These are phyloP conservation scores for Populus simonii DNA, from an alignment of 345 rosid species.

Conservation along the genomic window DNA sequence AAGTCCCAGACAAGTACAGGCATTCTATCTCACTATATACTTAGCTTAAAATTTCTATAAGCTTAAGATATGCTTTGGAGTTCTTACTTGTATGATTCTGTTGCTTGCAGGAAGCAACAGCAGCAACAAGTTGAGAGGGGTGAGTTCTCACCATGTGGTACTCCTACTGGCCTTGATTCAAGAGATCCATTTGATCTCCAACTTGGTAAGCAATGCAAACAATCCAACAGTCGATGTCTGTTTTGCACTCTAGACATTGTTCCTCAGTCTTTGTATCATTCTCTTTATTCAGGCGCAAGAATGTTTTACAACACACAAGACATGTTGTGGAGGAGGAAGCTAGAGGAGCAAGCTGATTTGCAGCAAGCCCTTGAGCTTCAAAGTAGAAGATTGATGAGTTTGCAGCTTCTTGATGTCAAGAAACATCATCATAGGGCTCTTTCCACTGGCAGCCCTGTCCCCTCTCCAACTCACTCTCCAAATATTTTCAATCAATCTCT, in stretches of 20 bases:
- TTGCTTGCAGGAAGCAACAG: conserved; percentile 44
- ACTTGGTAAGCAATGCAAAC: conserved; percentile 37
- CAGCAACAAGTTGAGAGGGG: conserved; percentile 50
- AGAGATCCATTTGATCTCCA: conserved; percentile 56
- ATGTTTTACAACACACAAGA: conserved; percentile 66
- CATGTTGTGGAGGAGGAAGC: conserved; percentile 63
- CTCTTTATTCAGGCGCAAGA: conserved; percentile 45
- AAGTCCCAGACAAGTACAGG: conserved; percentile 87
- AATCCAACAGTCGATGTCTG: neutral
- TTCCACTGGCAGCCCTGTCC: conserved; percentile 57
- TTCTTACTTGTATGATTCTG: conserved; percentile 2
- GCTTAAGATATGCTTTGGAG: neutral
- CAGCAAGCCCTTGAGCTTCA: conserved; percentile 79
- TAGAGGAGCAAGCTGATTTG: conserved; percentile 72
- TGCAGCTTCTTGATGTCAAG: conserved; percentile 81
- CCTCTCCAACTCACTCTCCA: conserved; percentile 49
- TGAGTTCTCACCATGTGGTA: conserved; percentile 61
- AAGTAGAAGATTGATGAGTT: conserved; percentile 64
- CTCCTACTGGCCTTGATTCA: conserved; percentile 80
- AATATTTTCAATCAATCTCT: conserved; percentile 50
- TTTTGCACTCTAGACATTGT: neutral
- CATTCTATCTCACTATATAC: conserved; percentile 22
- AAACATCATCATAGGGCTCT: conserved; percentile 68
- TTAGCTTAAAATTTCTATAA: neutral
- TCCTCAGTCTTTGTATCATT: neutral